Evolutionary conservation across 2,329 filamentous ascomycete genomes (phyloP).

Genomic region (Xylariales sp.): DNA sequence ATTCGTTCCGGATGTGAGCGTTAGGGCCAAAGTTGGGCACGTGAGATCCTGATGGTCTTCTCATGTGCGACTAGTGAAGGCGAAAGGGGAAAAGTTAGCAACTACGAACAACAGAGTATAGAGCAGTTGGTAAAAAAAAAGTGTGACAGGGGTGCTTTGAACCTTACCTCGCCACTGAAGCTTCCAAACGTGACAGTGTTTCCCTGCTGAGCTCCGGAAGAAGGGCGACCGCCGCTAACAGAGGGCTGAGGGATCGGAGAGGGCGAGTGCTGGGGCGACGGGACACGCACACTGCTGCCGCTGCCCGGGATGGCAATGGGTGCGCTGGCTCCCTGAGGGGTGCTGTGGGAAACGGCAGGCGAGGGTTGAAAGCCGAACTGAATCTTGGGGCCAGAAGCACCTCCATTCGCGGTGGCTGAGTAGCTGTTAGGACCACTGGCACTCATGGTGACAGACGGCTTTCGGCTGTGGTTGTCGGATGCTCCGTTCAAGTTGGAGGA

Average conservation of each 20-base stretch:
- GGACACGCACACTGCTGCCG: slow-evolving; percentile 63
- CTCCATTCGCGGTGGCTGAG: slow-evolving; percentile 71
- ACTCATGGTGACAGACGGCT: slow-evolving; percentile 88
- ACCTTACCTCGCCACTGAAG: slow-evolving; percentile 77
- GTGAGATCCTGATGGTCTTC: slow-evolving; percentile 47
- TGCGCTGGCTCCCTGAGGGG: slow-evolving; percentile 53
- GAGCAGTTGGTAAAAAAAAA: too few species aligned
- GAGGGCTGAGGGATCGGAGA: slow-evolving; percentile 89
- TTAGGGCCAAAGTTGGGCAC: slow-evolving; percentile 2
- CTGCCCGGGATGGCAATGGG: slow-evolving; percentile 60
- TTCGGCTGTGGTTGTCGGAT: slow-evolving; percentile 70
- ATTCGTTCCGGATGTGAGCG: slow-evolving; percentile 10
- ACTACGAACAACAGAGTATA: slow-evolving; percentile 14
- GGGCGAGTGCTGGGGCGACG: slow-evolving; percentile 82
- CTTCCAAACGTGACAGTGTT: slow-evolving; percentile 76
- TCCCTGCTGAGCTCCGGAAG: slow-evolving; percentile 66
- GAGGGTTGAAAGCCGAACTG: slow-evolving; percentile 80
- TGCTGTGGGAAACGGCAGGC: slow-evolving; percentile 62
- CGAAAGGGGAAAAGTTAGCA: too few species aligned
- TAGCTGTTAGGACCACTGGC: slow-evolving; percentile 74
- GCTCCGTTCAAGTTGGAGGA: slow-evolving; percentile 62
- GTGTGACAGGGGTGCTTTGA: slow-evolving; percentile 5
- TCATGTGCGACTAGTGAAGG: slow-evolving; percentile 65
- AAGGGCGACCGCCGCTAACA: slow-evolving; percentile 80
- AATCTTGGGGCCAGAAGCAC: slow-evolving; percentile 56